Base-by-base conservation (phyloP, 2,329 filamentous ascomycete genomes). In the Cladosporium sphaerospermum region DNA sequence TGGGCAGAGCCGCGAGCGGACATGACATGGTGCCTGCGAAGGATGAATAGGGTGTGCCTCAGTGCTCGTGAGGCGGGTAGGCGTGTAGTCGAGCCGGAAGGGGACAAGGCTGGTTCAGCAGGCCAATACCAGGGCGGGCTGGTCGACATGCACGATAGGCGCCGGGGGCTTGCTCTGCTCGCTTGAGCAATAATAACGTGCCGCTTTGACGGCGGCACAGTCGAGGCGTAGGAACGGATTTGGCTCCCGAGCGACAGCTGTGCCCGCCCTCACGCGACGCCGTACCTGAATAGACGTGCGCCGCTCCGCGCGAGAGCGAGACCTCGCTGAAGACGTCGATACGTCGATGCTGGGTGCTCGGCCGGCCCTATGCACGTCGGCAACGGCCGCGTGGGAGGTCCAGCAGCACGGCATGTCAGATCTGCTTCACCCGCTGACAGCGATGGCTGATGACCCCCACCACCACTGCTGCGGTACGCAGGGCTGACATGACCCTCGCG, bases 41-140 rank as follows among this genome's bases (percentile, higher is more conserved):
- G 50, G 50, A 53, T 53, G 50, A 46, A 41, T 53, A 53, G 50
- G 32, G 43, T 53, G 50, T 41, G 43, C 43, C 43, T 53, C 50
- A 46, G 50, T 53, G 50, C 50, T 34, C 44, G 50, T 19, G 43
- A 36, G 48, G 48, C 48, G 48, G 19, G 37, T n/a, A 36, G 32
- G 46, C 46, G 40, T 41, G 41, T 41, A 33, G 36, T 37, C 46
- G n/a, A 49, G 32, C 14, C 33, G 46, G 46, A 32, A 28, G 37
- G 37, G 45, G 34, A 31, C 9, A 33, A 31, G 10, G 45, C 33
- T 14, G 23, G 36, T 14, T 19, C 34, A 32, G 48, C 40, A 43
- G 39, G 48, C 48, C 48, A 23, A 44, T 14, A 43, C 31, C 39
- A 14, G 16, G 39, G 28, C 40, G n/a, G 47, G 37, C 45, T 44